Base-by-base conservation (phyloP, 2,329 filamentous ascomycete species). In the Fusarium goolgardi region DNA sequence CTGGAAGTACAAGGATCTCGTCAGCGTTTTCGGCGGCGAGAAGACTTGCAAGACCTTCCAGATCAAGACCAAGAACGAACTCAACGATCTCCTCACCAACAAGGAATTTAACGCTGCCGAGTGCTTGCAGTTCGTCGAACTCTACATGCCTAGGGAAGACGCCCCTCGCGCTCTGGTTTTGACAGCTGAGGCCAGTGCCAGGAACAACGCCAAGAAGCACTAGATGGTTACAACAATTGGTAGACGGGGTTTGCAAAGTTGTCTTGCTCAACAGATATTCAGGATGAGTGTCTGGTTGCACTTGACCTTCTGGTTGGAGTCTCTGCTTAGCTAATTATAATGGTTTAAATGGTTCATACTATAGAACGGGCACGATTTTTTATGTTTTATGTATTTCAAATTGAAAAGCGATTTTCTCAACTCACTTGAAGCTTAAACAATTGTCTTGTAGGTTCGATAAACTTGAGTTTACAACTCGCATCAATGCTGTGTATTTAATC, bases 91-190 rank as follows among this genome's bases (percentile, higher is more conserved):
- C 25, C 86, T 96, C 62, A 81, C 79, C 2, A 83, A 94, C 65
- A 75, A 86, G 49, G 81, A 86, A 37, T 94, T 96, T 77, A 86
- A 84, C 41, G 82, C 85, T 10, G 82, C 82, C 12, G 77, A 81
- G 39, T 79, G 80, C 46, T 74, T 90, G 69, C 84, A 94, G 77
- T 89, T 96, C 75, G 92, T 96, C 41, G 93, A 96, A 82, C 74
- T 96, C 50, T 90, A 92, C 74, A 93, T 96, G 87, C 89, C 88
- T 12, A 90, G 87, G 79, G 85, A 93, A 63, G 93, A 96, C 79
- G 92, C 92, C 15, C 93, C 93, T 1, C 82, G 84, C 47, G 87
- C 88, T 7, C 78, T 96, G 71, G 87, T 90, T 72, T 79, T 89
- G 74, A 93, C 91, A 23, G 90, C 91, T 0, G 85, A 91, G 77